phyloP scores from a whole-genome alignment of 2,329 filamentous ascomycete species.

The Aciculosporium take region DNA sequence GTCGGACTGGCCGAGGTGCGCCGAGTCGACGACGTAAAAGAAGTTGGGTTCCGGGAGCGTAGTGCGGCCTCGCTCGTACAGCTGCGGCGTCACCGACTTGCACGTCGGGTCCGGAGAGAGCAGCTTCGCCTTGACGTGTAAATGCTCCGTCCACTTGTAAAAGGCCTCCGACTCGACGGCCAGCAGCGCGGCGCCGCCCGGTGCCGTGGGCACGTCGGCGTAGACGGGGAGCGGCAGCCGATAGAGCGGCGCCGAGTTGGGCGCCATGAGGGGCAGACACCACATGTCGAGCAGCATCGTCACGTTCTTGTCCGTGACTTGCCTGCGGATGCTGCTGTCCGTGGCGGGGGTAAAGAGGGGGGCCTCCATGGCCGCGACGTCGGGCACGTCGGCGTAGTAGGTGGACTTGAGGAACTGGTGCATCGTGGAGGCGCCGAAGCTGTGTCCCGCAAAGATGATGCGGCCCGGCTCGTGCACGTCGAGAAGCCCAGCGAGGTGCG shows the following conservation, averaged over 20 bases:
- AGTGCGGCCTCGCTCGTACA: conserved; percentile 29
- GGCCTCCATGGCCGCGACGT: conserved; percentile 31
- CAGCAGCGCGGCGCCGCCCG: conserved; percentile 46
- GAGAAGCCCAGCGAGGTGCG: conserved; percentile 45
- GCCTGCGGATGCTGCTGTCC: conserved; percentile 41
- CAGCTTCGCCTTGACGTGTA: conserved; percentile 52
- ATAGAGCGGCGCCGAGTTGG: conserved; percentile 48
- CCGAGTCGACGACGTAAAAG: conserved; percentile 60
- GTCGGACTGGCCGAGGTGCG: conserved; percentile 71
- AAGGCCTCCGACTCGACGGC: conserved; percentile 65
- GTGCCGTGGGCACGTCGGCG: conserved; percentile 31
- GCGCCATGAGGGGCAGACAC: conserved; percentile 57
- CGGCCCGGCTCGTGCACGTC: conserved; percentile 57
- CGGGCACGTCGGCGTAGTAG: conserved; percentile 45
- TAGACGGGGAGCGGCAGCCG: conserved; percentile 63
- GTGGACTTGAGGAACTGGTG: conserved; percentile 68
- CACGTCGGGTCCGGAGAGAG: conserved; percentile 43
- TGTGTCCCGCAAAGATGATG: conserved; percentile 66
- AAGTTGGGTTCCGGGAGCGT: conserved; percentile 44
- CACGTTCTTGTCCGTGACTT: conserved; percentile 54
- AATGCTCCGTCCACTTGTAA: conserved; percentile 61
- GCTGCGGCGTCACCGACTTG: conserved; percentile 24
- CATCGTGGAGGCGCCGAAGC: conserved; percentile 62
- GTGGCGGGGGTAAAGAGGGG: conserved; percentile 47
- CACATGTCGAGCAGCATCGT: conserved; percentile 66